Evolutionary conservation across 192 early-diverging fungal genomes (phyloP).

Genomic region (Coemansia sp.): DNA sequence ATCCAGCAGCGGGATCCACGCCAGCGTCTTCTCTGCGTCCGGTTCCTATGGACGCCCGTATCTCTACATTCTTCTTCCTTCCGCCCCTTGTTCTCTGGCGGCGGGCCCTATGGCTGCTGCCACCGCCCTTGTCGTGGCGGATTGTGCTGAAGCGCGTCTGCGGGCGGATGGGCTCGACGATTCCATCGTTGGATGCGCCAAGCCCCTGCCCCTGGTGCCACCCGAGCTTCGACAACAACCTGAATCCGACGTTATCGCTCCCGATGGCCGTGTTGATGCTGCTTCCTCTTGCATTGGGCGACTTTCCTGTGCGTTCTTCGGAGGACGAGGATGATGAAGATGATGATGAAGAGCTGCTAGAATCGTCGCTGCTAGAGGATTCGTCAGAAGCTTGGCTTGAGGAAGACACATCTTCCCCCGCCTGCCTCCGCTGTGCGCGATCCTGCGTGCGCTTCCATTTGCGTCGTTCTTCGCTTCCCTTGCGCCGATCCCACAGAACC

Average conservation of each 20-base stretch:
- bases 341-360: conserved; percentile 9
- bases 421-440: conserved; percentile 10
- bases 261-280: conserved; percentile 42
- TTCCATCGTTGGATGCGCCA: conserved; percentile 40
- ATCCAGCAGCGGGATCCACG: not conserved
- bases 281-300: conserved; percentile 7
- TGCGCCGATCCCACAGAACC: conserved; percentile 40
- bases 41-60: conserved; percentile 35
- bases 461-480: conserved; percentile 15
- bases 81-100: not conserved
- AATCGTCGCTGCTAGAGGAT: conserved; percentile 1
- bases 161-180: conserved; percentile 40
- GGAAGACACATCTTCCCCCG: conserved; percentile 15
- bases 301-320: not conserved
- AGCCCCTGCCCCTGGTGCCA: conserved; percentile 52
- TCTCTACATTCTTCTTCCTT: not conserved
- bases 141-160: conserved; percentile 34
- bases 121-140: conserved; percentile 3
- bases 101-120: not conserved
- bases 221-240: conserved; percentile 45
- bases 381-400: conserved; percentile 6
- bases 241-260: conserved; percentile 48
- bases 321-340: not conserved
- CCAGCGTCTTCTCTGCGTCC: conserved; percentile 8
- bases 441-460: conserved; percentile 30